Conservation (phyloP, 345 rosid genomes). For the Pseudoturritis turrita region DNA sequence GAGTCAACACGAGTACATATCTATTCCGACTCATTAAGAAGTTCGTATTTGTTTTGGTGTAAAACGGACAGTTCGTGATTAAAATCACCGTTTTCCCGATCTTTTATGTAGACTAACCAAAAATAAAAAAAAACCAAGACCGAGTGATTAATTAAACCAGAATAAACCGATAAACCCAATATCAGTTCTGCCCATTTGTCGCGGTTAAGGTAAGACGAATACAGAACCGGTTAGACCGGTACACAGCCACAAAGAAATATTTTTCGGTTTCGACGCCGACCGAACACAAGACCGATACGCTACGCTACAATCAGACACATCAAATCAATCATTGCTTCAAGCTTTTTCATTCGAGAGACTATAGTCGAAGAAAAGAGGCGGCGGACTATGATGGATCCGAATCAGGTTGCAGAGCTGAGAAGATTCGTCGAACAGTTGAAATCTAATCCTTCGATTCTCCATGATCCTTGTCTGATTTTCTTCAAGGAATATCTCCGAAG, state of each 20-base stretch:
- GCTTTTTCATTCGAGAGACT: not conserved
- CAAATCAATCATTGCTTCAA: not conserved
- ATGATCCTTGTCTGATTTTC: slow-evolving; percentile 58
- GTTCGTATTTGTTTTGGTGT: no score
- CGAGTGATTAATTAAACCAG: no score
- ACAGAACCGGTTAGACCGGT: slow-evolving; percentile 10
- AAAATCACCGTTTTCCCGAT: no score
- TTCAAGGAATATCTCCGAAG: slow-evolving; percentile 65
- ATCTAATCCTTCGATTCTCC: slow-evolving; percentile 58
- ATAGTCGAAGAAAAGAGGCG: not conserved
- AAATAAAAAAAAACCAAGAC: no score
- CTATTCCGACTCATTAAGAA: no score
- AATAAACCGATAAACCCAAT: not conserved
- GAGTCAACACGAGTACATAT: no score
- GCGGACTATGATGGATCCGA: slow-evolving; percentile 38
- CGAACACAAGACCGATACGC: not conserved
- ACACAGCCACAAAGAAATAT: not conserved
- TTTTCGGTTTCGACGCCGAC: not conserved
- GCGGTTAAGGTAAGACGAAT: not conserved
- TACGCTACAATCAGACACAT: not conserved
- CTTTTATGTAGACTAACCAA: no score
- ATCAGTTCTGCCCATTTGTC: not conserved
- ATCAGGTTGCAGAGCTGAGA: slow-evolving; percentile 42
- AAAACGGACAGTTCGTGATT: no score
- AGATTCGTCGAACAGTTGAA: slow-evolving; percentile 48